These are phyloP conservation scores for Tetrapisispora phaffii DNA, from an alignment of 805 yeast genomes.

Conservation along the genomic window DNA sequence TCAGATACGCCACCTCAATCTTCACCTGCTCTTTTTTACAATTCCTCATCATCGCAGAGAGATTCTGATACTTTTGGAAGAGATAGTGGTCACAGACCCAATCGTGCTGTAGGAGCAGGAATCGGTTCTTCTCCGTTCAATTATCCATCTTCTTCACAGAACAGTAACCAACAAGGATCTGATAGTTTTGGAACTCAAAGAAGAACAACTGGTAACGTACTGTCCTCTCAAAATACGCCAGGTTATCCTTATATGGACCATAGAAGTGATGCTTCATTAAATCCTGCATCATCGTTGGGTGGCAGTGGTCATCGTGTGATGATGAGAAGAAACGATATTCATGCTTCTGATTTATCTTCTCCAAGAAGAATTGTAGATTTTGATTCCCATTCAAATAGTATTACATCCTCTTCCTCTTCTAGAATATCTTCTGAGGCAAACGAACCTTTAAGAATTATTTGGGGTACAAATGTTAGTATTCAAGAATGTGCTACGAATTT, in stretches of 20 bases:
- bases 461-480: constrained; percentile 97
- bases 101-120: constrained; percentile 8
- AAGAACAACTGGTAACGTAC: constrained; percentile 10
- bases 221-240: constrained; percentile 8
- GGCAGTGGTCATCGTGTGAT: constrained; percentile 36
- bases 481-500: constrained; percentile 75
- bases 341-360: constrained; percentile 62
- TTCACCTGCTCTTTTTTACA: constrained; percentile 29
- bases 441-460: constrained; percentile 83
- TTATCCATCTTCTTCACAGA: constrained; percentile 33
- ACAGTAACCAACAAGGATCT: constrained; percentile 15
- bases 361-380: constrained; percentile 59
- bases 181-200: constrained; percentile 16
- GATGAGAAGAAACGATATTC: constrained; percentile 69
- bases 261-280: constrained; percentile 35
- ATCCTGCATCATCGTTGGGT: constrained; percentile 17
- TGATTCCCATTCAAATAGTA: constrained; percentile 24
- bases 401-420: constrained; percentile 20
- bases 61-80: constrained; percentile 24
- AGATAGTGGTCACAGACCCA: constrained; percentile 11
- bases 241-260: constrained; percentile 29
- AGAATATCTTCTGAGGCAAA: constrained; percentile 33
- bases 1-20: constrained; percentile 30
- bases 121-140: constrained; percentile 38
- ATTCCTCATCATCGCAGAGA: constrained; percentile 21